Conservation (phyloP, 257 asterid species). For the Plantago major region DNA sequence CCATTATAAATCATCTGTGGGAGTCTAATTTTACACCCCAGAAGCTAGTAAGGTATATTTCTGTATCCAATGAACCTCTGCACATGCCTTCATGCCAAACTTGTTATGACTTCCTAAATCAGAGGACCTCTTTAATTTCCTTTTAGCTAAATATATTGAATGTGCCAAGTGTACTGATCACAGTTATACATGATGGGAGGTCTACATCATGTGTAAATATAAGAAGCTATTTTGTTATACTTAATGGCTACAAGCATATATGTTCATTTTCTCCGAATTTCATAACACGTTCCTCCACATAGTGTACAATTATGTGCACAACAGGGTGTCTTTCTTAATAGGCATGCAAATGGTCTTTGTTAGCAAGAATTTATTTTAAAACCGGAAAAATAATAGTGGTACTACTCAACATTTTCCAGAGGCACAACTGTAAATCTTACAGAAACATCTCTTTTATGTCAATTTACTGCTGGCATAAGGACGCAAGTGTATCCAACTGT, state of each 20-base stretch:
- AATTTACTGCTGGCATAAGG: no score
- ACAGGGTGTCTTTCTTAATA: no score
- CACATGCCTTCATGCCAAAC: background rate
- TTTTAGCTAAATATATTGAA: background rate
- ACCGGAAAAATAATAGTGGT: no score
- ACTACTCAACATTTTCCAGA: no score
- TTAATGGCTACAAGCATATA: background rate
- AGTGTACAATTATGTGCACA: no score
- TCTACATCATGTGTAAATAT: background rate
- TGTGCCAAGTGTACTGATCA: background rate
- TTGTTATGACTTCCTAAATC: background rate
- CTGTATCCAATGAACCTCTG: background rate
- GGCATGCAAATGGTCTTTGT: no score
- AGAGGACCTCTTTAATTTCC: background rate
- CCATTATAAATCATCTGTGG: slow-evolving; percentile 81
- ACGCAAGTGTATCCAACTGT: no score
- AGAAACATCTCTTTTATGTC: no score
- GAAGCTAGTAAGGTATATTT: slow-evolving; percentile 65
- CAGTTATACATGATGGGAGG: background rate
- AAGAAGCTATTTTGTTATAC: background rate
- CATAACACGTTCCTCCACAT: no score
- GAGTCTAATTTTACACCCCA: slow-evolving; percentile 96
- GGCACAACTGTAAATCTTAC: no score
- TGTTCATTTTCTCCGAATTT: no score
- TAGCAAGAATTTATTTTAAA: no score